Evolutionary conservation across 768 basidiomycete genomes (phyloP).

Genomic region (Boletus insuetus): DNA sequence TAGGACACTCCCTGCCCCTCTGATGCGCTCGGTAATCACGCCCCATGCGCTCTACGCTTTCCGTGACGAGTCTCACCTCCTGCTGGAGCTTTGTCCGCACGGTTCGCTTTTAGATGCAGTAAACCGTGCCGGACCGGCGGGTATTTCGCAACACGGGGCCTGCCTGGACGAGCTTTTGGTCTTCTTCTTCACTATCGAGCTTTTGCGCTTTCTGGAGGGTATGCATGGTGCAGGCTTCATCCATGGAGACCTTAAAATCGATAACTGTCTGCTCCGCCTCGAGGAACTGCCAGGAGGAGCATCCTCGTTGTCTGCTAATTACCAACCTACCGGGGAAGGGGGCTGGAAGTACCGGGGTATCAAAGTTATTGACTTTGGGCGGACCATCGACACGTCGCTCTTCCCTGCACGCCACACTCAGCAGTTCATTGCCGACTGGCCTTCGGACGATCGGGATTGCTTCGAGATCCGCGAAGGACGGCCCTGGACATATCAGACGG

Average conservation of each 20-base stretch:
- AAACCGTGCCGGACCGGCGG: slow-evolving; percentile 74
- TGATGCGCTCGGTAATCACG: slow-evolving; percentile 67
- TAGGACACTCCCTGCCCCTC: slow-evolving; percentile 52
- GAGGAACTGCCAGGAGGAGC: slow-evolving; percentile 74
- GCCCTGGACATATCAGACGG: slow-evolving; percentile 93
- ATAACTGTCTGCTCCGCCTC: slow-evolving; percentile 94
- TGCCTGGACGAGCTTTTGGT: slow-evolving; percentile 91
- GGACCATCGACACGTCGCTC: slow-evolving; percentile 80
- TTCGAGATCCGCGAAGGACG: slow-evolving; percentile 79
- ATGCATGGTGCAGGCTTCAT: slow-evolving; percentile 85
- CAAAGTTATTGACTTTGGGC: slow-evolving; percentile 96
- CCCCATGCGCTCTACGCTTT: slow-evolving; percentile 83
- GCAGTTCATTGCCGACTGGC: slow-evolving; percentile 84
- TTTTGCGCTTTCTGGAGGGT: slow-evolving; percentile 76
- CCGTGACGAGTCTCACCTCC: slow-evolving; percentile 84
- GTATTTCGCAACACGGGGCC: slow-evolving; percentile 75
- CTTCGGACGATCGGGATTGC: slow-evolving; percentile 88
- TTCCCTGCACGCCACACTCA: slow-evolving; percentile 70
- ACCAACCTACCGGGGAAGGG: slow-evolving; percentile 71
- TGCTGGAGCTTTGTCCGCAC: slow-evolving; percentile 86
- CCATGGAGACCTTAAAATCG: slow-evolving; percentile 98
- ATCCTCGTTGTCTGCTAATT: slow-evolving; percentile 69
- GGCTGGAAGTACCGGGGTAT: slow-evolving; percentile 91
- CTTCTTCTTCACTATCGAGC: slow-evolving; percentile 92
- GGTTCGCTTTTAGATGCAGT: slow-evolving; percentile 91